phyloP scores from a whole-genome alignment of 164 flowering plant species.

The Cinnamomum micranthum region DNA sequence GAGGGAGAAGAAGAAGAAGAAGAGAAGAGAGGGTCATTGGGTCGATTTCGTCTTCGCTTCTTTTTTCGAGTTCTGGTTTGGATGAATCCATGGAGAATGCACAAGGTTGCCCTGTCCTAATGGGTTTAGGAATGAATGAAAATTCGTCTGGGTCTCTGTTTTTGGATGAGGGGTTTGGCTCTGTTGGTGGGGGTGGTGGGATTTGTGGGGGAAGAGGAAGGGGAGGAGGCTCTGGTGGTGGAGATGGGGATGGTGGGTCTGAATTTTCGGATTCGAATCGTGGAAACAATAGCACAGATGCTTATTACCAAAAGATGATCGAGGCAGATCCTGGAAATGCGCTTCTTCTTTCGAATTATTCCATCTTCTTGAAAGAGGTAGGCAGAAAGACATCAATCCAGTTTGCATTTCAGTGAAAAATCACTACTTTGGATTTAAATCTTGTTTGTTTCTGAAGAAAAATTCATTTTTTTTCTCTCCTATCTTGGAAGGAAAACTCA shows the following conservation, averaged over 20 bases:
- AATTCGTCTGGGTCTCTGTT: background rate
- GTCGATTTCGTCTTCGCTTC: conserved; percentile 18
- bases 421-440: background rate
- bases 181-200: background rate
- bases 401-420: background rate
- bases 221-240: conserved; percentile 5
- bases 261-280: conserved; percentile 1
- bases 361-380: conserved; percentile 64
- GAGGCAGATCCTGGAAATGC: conserved; percentile 55
- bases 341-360: conserved; percentile 57
- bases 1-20: conserved; percentile 18
- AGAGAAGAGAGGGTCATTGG: background rate
- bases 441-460: background rate
- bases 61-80: conserved; percentile 29
- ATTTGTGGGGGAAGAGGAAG: conserved; percentile 9
- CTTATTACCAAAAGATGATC: conserved; percentile 55
- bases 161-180: conserved; percentile 3
- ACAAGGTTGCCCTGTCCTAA: background rate
- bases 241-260: background rate
- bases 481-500: background rate
- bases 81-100: conserved; percentile 21
- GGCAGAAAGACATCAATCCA: background rate
- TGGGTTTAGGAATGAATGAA: background rate
- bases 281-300: conserved; percentile 27
- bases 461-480: no score